Evolutionary conservation across 2,329 filamentous ascomycete genomes (phyloP).

Genomic region (Ceratocystis alfenasii): DNA sequence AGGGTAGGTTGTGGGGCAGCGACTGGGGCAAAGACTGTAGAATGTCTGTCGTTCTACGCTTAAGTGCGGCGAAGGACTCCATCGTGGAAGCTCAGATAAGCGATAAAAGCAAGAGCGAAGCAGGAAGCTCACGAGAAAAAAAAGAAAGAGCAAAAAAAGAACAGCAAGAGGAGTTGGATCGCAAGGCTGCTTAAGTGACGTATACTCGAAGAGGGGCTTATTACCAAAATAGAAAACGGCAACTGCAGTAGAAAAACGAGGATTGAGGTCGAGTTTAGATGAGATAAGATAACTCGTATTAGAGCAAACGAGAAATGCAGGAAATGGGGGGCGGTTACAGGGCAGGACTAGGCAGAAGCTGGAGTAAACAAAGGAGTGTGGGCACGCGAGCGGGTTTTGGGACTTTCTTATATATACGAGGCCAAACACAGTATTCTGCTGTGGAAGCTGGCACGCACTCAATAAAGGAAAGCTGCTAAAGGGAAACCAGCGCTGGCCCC

Average conservation of each 20-base stretch:
- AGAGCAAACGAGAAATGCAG: background rate
- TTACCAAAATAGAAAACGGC: background rate
- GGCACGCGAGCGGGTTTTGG: no score
- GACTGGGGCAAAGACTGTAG: slow-evolving; percentile 38
- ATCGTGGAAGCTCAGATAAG: slow-evolving; percentile 27
- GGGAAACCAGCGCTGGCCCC: background rate
- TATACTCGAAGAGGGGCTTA: background rate
- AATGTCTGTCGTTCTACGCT: slow-evolving; percentile 44
- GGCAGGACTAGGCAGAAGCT: background rate
- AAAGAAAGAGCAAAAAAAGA: background rate
- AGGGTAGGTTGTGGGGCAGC: slow-evolving; percentile 37
- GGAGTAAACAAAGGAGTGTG: background rate
- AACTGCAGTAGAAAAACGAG: background rate
- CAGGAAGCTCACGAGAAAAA: background rate
- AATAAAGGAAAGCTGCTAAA: background rate
- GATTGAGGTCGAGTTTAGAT: background rate
- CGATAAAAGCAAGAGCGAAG: background rate
- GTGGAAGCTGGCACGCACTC: background rate
- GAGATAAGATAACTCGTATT: background rate
- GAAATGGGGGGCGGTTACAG: background rate
- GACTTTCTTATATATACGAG: background rate
- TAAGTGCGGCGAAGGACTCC: slow-evolving; percentile 43
- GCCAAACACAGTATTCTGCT: background rate
- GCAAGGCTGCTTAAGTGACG: background rate
- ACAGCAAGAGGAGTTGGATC: background rate